Percentiles rank a stretch among this genome's conserved stretches.
Conservation (phyloP, 495 filamentous ascomycete species). For the Penicillium cinerascens region DNA sequence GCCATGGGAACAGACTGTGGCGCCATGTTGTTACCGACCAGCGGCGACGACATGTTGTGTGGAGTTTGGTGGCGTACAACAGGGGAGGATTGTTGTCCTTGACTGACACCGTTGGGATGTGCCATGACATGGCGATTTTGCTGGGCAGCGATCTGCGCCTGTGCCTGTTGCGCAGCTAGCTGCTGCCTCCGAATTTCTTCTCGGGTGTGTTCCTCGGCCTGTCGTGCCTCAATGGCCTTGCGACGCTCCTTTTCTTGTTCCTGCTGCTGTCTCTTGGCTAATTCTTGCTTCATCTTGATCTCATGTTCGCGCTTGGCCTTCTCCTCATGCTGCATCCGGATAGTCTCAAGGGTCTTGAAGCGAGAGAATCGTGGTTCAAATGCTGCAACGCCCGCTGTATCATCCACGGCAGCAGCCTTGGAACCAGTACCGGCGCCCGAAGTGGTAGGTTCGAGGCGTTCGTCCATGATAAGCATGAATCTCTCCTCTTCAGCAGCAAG, state of each 20-base stretch:
- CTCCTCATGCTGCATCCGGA: conserved; percentile 74
- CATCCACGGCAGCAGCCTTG: conserved; percentile 68
- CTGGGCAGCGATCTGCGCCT: conserved; percentile 42
- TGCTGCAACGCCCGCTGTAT: conserved; percentile 60
- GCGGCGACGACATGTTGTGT: conserved; percentile 71
- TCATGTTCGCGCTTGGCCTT: conserved; percentile 59
- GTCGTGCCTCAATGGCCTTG: conserved; percentile 41
- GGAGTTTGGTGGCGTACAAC: conserved; percentile 77
- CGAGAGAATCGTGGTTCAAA: conserved; percentile 87
- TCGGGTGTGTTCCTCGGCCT: conserved; percentile 48
- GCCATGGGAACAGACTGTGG: conserved; percentile 69
- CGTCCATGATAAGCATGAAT: conserved; percentile 92
- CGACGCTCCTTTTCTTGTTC: conserved; percentile 45
- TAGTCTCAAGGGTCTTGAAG: conserved; percentile 85
- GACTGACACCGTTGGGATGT: conserved; percentile 60
- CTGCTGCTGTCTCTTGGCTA: conserved; percentile 47
- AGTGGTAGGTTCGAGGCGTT: conserved; percentile 62
- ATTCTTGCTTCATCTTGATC: conserved; percentile 56
- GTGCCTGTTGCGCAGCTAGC: conserved; percentile 46
- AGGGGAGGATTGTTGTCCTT: conserved; percentile 73
- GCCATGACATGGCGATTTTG: conserved; percentile 42
- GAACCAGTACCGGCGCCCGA: conserved; percentile 53
- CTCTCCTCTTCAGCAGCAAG: conserved; percentile 81
- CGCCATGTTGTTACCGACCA: conserved; percentile 55
- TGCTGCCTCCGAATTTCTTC: conserved; percentile 45